Conservation (phyloP, 2,329 filamentous ascomycete genomes). For the Gnomoniopsis sp. region DNA sequence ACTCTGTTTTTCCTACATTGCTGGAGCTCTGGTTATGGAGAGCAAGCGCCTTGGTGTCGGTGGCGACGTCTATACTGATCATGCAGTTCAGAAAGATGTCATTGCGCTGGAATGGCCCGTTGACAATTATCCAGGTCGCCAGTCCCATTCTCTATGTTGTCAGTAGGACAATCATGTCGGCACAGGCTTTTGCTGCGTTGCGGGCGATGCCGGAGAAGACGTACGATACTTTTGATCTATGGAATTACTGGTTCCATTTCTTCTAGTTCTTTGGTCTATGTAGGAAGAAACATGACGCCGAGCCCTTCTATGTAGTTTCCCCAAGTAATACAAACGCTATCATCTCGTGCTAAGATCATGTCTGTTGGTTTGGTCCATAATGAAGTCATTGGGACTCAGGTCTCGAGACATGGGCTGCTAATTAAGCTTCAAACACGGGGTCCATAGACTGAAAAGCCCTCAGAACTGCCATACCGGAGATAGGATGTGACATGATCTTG, state of each 20-base stretch:
- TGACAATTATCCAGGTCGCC: neutral
- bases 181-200: neutral
- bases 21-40: neutral
- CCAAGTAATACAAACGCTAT: neutral
- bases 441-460: slow-evolving; percentile 35
- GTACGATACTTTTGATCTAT: neutral
- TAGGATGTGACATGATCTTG: slow-evolving; percentile 54
- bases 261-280: neutral
- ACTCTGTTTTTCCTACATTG: neutral
- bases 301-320: too few relatives aligned
- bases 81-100: neutral
- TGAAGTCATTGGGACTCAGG: too few relatives aligned
- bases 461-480: slow-evolving; percentile 48
- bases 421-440: neutral
- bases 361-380: too few relatives aligned
- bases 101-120: neutral
- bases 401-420: neutral
- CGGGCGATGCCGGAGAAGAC: neutral
- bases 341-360: too few relatives aligned
- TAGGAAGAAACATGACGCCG: too few relatives aligned
- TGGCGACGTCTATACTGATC: neutral
- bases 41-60: neutral
- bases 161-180: neutral
- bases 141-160: neutral
- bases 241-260: neutral